Conservation (phyloP, 306 rosid genomes). For the Purshia tridentata region DNA sequence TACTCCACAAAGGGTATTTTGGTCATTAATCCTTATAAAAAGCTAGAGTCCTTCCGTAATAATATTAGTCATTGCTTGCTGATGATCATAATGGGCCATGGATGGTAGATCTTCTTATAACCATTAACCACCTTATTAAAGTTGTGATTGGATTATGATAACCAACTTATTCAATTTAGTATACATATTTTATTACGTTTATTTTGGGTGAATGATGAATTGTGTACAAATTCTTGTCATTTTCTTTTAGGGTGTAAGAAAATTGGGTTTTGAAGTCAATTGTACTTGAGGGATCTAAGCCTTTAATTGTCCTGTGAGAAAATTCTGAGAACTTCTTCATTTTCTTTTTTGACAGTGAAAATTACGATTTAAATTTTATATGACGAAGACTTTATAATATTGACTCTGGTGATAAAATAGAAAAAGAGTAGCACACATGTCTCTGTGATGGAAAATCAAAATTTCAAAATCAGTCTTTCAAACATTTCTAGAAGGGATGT, state of each 20-base stretch:
- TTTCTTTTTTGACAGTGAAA: background rate
- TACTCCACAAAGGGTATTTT: constrained; percentile 32
- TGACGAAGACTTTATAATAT: background rate
- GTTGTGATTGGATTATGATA: constrained; percentile 45
- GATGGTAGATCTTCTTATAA: background rate
- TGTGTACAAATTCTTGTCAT: too few relatives aligned
- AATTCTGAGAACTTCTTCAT: background rate
- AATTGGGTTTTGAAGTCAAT: too few relatives aligned
- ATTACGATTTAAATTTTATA: background rate
- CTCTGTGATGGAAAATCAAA: background rate
- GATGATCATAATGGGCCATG: constrained; percentile 35
- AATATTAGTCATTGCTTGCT: background rate
- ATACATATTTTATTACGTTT: too few relatives aligned
- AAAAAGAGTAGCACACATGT: background rate
- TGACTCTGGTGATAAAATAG: background rate
- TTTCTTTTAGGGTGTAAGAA: too few relatives aligned
- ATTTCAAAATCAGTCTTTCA: background rate
- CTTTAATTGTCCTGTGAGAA: too few relatives aligned
- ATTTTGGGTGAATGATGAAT: too few relatives aligned
- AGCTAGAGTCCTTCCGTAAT: background rate
- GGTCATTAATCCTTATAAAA: background rate
- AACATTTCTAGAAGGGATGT: constrained; percentile 12
- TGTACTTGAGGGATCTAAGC: too few relatives aligned
- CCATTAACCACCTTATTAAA: too few relatives aligned
- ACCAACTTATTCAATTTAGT: background rate